phyloP scores from a whole-genome alignment of 805 yeast species.

The Candida coquimbonensis region DNA sequence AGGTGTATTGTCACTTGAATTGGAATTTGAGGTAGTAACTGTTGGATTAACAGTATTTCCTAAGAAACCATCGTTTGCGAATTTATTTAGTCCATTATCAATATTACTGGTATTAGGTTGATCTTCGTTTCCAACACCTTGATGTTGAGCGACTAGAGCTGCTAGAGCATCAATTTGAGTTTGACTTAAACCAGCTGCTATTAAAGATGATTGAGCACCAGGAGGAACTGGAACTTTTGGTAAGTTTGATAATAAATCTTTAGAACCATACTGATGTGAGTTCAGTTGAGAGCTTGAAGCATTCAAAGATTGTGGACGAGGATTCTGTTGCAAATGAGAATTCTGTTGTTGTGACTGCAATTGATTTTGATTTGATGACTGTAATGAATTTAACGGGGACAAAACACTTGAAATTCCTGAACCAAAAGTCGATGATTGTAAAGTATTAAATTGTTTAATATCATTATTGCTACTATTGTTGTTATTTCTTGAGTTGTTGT shows the following conservation, averaged over 20 bases:
- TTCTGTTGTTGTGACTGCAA: too few species aligned
- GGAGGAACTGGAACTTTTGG: slow-evolving; percentile 68
- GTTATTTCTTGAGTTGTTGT: not conserved
- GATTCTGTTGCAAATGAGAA: not conserved
- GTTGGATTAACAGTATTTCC: slow-evolving; percentile 4
- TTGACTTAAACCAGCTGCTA: slow-evolving; percentile 57
- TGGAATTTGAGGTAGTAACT: slow-evolving; percentile 1
- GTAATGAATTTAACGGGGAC: slow-evolving; percentile 9
- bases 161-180: slow-evolving; percentile 70
- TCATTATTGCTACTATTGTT: not conserved
- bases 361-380: slow-evolving; percentile 3
- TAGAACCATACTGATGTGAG: slow-evolving; percentile 5
- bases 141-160: slow-evolving; percentile 68
- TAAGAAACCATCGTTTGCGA: slow-evolving; percentile 1
- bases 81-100: not conserved
- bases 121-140: slow-evolving; percentile 20
- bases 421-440: slow-evolving; percentile 7
- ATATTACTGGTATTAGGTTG: not conserved
- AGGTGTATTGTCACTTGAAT: not conserved
- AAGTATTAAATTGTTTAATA: slow-evolving; percentile 8
- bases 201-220: slow-evolving; percentile 59
- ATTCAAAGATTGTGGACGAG: not conserved
- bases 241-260: slow-evolving; percentile 32
- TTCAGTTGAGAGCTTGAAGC: not conserved
- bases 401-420: slow-evolving; percentile 9